phyloP scores from a whole-genome alignment of 2,329 filamentous ascomycete genomes.

The Aspergillus neotritici region DNA sequence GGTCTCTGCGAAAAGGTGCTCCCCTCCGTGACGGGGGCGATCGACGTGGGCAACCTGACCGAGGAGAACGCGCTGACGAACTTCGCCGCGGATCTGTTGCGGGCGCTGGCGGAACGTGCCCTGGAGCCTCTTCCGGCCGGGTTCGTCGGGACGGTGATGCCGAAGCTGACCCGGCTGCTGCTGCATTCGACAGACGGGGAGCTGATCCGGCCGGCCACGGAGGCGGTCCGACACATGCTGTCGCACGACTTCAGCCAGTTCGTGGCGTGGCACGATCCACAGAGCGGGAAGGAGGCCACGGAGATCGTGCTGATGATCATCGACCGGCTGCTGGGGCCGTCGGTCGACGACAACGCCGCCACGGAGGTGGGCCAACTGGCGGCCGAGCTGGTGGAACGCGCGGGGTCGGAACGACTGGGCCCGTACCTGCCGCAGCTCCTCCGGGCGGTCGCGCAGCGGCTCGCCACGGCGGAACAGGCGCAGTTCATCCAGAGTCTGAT shows the following conservation, averaged over 20 bases:
- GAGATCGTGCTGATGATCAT: conserved; percentile 89
- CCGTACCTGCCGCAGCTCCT: conserved; percentile 85
- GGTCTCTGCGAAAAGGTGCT: conserved; percentile 79
- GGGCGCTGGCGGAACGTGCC: conserved; percentile 74
- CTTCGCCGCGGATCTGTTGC: conserved; percentile 77
- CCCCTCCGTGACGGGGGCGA: conserved; percentile 79
- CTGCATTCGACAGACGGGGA: conserved; percentile 82
- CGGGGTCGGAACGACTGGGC: conserved; percentile 82
- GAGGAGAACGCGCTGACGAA: conserved; percentile 74
- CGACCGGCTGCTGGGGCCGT: conserved; percentile 76
- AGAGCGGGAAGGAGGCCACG: conserved; percentile 71
- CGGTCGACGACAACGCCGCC: conserved; percentile 86
- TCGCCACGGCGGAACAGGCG: conserved; percentile 75
- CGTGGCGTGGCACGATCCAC: conserved; percentile 74
- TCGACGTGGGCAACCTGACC: conserved; percentile 80
- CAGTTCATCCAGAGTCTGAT: conserved; percentile 94
- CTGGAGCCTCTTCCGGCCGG: conserved; percentile 78
- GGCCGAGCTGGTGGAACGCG: conserved; percentile 91
- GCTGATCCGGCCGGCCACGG: conserved; percentile 77
- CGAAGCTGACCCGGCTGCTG: conserved; percentile 76
- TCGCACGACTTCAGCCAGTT: conserved; percentile 86
- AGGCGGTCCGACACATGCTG: conserved; percentile 82
- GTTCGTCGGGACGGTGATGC: conserved; percentile 78
- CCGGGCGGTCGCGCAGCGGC: conserved; percentile 76
- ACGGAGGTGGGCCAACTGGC: conserved; percentile 95